Base-by-base conservation (phyloP, 2,329 filamentous ascomycete genomes). In the Coniella lustricola region DNA sequence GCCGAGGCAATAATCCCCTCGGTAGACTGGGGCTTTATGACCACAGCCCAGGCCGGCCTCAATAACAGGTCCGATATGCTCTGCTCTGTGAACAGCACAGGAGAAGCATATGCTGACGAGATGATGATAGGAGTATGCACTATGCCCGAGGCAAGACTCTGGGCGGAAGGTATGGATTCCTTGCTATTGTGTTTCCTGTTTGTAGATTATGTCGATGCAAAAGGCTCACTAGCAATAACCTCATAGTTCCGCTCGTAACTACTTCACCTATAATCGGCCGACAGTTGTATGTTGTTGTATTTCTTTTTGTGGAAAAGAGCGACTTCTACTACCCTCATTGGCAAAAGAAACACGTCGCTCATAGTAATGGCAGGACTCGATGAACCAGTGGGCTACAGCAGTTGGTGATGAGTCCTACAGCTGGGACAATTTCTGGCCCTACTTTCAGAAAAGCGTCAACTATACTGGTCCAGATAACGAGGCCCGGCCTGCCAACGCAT, bases 21-120 rank as follows among this genome's bases (percentile, higher is more conserved):
- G 14, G 44, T 46, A 5, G 44, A 46, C 20, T 46, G 35, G 35
- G 44, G 44, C 4, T 46, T 32, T 34, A 39, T 46, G 22, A 46
- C 44, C 20, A 39, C 44, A 4, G 33, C 44, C 7, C 44, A 46
- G 3, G 18, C 46, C 17, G 32, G 25, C 25, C 25, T 47, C 13
- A 50, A 51, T 22, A 29, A 38, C 21, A n/a, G 25, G 2, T 17
- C n/a, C n/a, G 25, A 29, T 5, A 5, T 5, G 25, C 25, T 29
- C 25, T 29, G 25, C n/a, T n/a, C n/a, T n/a, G n/a, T n/a, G n/a
- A n/a, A n/a, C n/a, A n/a, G n/a, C n/a, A n/a, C n/a, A n/a, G n/a
- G n/a, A n/a, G n/a, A 3, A 34, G 21, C 2, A 7, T 10, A n/a
- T n/a, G 1, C n/a, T 18, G 32, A 4, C n/a, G 14, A 3, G 14